Evolutionary conservation across 768 basidiomycete genomes (phyloP), one percentile per base, ranked within the genome.

Genomic region (Amanita exitialis): DNA sequence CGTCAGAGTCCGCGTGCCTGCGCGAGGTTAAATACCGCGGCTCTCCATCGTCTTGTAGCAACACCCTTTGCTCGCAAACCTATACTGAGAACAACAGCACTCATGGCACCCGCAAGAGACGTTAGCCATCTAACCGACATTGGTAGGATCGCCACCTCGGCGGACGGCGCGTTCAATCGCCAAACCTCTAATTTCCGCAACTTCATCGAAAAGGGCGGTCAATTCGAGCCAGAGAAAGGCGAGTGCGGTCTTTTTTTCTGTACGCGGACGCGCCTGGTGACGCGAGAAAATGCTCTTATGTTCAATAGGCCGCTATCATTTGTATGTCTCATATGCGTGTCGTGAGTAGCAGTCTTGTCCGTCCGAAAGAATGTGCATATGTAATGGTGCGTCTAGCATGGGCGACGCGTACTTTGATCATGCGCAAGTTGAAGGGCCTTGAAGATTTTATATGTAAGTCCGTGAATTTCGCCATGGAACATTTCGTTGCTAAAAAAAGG

Each of bases 371-470:
- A 39, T 52, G 30, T 56, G 36, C 32, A 30, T 53, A 23, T 41
- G 23, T 47, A 42, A 57, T 54, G 21, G 49, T 44, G 23, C 32
- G 15, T 51, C 13, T 42, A 89, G 86, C 95, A 7, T 98, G 94
- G 95, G 95, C 95, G 0, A 90, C 91, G 21, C 77, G 95, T 57
- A 79, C 93, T 3, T 71, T 96, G 55, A 96, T 98, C 58, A 73
- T 86, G 3, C 77, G 94, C 57, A 83, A 91, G 66, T 76, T 98
- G 59, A 99, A 99, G 65, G 93, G 94, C 1, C 74, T 99, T 20
- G 87, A 98, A 56, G 75, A 84, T 21, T 69, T 89, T 54, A 79
- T 99, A 53, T 71, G 92, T 90, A 56, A 62, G 86, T 70, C 21
- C 28, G 21, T 16, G 21, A 27, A 28, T 3, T 35, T 32, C 9